Conservation (phyloP, 2,329 filamentous ascomycete species). For the Cladosporium sp. region DNA sequence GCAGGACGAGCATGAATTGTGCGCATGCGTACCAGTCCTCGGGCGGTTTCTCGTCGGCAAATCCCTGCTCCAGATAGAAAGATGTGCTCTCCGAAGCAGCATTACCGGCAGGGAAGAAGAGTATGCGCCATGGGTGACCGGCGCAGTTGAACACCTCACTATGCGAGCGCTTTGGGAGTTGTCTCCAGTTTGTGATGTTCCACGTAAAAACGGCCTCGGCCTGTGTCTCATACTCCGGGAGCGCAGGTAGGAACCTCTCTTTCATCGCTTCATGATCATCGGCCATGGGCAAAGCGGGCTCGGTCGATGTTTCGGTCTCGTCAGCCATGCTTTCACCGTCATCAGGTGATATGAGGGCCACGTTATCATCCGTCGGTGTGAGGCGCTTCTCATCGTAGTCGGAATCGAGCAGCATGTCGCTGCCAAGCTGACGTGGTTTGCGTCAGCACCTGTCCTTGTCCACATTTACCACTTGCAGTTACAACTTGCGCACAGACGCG, state of each 20-base stretch:
- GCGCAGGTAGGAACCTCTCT: conserved; percentile 68
- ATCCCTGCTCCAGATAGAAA: conserved; percentile 94
- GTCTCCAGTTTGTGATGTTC: conserved; percentile 81
- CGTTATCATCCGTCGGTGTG: conserved; percentile 39
- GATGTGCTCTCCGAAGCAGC: conserved; percentile 82
- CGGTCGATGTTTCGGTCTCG: conserved; percentile 38
- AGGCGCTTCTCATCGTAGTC: conserved; percentile 58
- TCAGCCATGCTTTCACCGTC: conserved; percentile 54
- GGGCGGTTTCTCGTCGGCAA: conserved; percentile 67
- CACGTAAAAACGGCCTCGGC: conserved; percentile 76
- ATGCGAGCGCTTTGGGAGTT: conserved; percentile 73
- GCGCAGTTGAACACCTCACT: conserved; percentile 83
- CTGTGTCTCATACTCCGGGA: conserved; percentile 76
- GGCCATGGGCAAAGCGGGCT: conserved; percentile 48
- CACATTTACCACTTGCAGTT: not conserved
- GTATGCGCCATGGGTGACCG: conserved; percentile 86
- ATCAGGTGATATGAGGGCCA: conserved; percentile 59
- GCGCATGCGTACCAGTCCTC: conserved; percentile 96
- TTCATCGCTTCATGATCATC: conserved; percentile 77
- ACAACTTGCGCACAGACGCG: not conserved
- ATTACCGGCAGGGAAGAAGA: conserved; percentile 94
- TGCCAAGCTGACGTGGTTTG: conserved; percentile 46
- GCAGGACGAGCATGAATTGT: conserved; percentile 89
- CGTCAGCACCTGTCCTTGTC: conserved; percentile 20
- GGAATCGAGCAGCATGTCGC: conserved; percentile 60